Conservation (phyloP, 2,329 filamentous ascomycete species). For the Diplodia mutila region DNA sequence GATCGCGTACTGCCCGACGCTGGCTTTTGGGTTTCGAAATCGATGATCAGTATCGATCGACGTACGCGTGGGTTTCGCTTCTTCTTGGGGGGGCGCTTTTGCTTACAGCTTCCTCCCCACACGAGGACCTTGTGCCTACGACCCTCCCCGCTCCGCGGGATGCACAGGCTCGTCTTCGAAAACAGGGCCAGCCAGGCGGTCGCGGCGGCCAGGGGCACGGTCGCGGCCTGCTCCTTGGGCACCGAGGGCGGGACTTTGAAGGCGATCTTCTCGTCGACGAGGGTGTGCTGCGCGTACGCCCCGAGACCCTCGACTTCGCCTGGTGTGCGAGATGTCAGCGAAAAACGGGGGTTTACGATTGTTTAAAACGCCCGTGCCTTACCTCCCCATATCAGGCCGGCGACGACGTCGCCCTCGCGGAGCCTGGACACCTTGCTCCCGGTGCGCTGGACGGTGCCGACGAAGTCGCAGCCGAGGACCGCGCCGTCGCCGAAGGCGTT, state of each 20-base stretch:
- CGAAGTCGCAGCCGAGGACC: slow-evolving; percentile 46
- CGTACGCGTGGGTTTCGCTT: neutral
- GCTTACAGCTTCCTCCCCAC: slow-evolving; percentile 50
- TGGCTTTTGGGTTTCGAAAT: slow-evolving; percentile 28
- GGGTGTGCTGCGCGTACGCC: slow-evolving; percentile 45
- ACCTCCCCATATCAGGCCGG: slow-evolving; percentile 41
- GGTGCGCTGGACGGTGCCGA: slow-evolving; percentile 41
- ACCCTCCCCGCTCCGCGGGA: slow-evolving; percentile 32
- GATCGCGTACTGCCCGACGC: slow-evolving; percentile 49
- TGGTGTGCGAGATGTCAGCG: neutral
- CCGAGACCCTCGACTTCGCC: slow-evolving; percentile 41
- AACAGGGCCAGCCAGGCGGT: slow-evolving; percentile 49
- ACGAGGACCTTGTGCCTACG: slow-evolving; percentile 40
- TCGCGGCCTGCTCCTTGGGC: slow-evolving; percentile 39
- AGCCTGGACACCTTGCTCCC: slow-evolving; percentile 37
- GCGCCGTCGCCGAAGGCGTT: slow-evolving; percentile 29
- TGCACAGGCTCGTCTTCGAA: slow-evolving; percentile 43
- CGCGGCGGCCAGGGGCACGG: slow-evolving; percentile 45
- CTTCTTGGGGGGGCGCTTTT: slow-evolving; percentile 30
- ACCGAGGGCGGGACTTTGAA: slow-evolving; percentile 45
- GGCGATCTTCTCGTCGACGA: slow-evolving; percentile 48
- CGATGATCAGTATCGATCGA: slow-evolving; percentile 24
- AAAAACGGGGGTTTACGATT: too few species aligned
- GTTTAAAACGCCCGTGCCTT: too few species aligned
- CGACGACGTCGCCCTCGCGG: slow-evolving; percentile 34